Conservation (phyloP, 2,329 filamentous ascomycete genomes). For the Tolypocladium nubicola region DNA sequence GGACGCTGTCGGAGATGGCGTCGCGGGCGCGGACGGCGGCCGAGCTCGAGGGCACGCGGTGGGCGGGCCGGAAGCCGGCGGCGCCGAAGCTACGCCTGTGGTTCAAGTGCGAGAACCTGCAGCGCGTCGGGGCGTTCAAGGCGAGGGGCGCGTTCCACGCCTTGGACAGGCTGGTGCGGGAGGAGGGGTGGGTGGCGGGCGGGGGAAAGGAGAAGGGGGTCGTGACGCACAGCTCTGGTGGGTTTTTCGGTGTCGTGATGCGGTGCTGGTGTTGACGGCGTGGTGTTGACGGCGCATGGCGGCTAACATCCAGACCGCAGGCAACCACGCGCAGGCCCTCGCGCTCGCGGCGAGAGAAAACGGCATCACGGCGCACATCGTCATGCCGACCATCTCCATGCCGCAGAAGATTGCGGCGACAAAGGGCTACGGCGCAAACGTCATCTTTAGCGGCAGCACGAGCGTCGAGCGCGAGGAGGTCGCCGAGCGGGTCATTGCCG, state of each 20-base stretch:
- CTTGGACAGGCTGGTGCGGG: conserved; percentile 54
- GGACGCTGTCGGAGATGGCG: conserved; percentile 63
- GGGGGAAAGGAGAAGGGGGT: conserved; percentile 58
- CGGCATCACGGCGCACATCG: conserved; percentile 69
- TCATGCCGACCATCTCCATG: conserved; percentile 83
- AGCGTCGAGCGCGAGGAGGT: conserved; percentile 71
- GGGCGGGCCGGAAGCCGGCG: conserved; percentile 45
- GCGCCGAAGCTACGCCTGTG: conserved; percentile 62
- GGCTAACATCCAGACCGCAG: conserved; percentile 31
- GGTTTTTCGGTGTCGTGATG: conserved; percentile 3
- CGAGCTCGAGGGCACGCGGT: conserved; percentile 44
- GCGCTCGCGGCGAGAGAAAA: conserved; percentile 70
- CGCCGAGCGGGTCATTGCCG: conserved; percentile 53
- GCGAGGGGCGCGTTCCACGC: conserved; percentile 85
- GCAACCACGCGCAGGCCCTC: conserved; percentile 91
- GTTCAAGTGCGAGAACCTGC: conserved; percentile 95
- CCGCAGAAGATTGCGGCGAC: conserved; percentile 84
- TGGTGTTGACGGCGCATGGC: background rate
- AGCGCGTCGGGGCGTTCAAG: conserved; percentile 89
- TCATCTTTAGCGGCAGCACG: conserved; percentile 77
- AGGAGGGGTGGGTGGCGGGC: conserved; percentile 49
- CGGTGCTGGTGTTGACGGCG: background rate
- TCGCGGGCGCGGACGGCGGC: conserved; percentile 53
- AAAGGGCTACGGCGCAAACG: conserved; percentile 60
- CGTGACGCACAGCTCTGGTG: conserved; percentile 83